Base-by-base conservation (phyloP, 139 green algal genomes). In the Zygnema cylindricum region DNA sequence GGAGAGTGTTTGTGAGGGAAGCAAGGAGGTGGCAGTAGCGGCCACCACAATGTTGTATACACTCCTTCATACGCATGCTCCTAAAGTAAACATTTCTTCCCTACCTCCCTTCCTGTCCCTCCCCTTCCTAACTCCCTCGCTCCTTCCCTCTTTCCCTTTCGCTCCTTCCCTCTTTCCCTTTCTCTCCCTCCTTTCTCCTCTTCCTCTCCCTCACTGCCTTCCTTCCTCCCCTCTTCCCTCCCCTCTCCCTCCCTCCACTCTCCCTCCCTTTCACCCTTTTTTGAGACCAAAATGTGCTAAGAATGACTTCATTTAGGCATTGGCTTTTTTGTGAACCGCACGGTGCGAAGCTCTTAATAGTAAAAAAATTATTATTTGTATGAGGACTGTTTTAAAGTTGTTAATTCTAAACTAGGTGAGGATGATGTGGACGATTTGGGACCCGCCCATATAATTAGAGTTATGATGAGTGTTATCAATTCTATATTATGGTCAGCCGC, bases 11-110 rank as follows among this genome's bases (percentile, higher is more conserved):
- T 91, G 93, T 2, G 90, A 94, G 11, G 95, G 92, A 0, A 89
- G 95, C 79, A 95, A 95, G 82, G 94, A 96, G 87, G 92, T 95
- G 23, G 94, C 93, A 0, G 32, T 95, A 39, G 95, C 95, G 0
- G 95, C 93, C 39, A 92, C 94, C n/a, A 84, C 22, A 2, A 77
- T 95, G 38, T 81, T 96, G 42, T 89, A 89, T 21, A 90, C 82
- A 43, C 86, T 96, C 49, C 87, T 96, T 71, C 83, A 92, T 55
- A 69, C 86, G 23, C 84, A 86, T 71, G 78, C 43, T 43, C 39
- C 40, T 21, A 91, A 84, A 41, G 85, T 86, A 71, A 43, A 41
- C 57, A 73, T 30, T 30, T 73, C 30, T 25, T 35, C 57, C 57
- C 57, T 73, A 73, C 30, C 30, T 30, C 57, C 25, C 57, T 30